phyloP scores from a whole-genome alignment of 352 stramenopile genomes.

The Phytophthora sp. region DNA sequence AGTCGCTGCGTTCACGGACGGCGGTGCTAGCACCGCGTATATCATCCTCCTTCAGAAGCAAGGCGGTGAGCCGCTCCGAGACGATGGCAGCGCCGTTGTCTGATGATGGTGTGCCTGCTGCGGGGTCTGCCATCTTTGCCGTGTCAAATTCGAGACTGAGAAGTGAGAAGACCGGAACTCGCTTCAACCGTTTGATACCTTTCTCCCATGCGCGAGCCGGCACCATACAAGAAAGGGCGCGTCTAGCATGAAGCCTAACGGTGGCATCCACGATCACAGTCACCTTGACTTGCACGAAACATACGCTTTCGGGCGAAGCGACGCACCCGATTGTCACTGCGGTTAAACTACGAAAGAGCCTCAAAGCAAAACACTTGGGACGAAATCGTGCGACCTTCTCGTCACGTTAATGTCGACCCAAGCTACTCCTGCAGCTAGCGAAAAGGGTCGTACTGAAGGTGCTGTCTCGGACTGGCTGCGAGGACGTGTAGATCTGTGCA shows the following conservation, averaged over 20 bases:
- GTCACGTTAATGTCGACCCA: slow-evolving; percentile 28
- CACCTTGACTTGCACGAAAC: not conserved
- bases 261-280: slow-evolving; percentile 28
- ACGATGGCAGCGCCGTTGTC: slow-evolving; percentile 21
- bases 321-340: slow-evolving; percentile 14
- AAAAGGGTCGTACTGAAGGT: slow-evolving; percentile 11
- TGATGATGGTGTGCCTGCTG: slow-evolving; percentile 19
- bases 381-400: slow-evolving; percentile 1
- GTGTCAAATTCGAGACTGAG: slow-evolving; percentile 31
- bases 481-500: slow-evolving; percentile 50
- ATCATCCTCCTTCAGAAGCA: slow-evolving; percentile 33
- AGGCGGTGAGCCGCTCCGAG: slow-evolving; percentile 21
- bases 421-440: not conserved
- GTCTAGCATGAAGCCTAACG: slow-evolving; percentile 28
- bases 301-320: slow-evolving; percentile 24
- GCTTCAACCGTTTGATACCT: slow-evolving; percentile 18
- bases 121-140: slow-evolving; percentile 29
- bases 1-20: not conserved
- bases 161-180: not conserved
- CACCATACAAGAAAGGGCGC: slow-evolving; percentile 32
- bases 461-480: slow-evolving; percentile 36
- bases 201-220: slow-evolving; percentile 37
- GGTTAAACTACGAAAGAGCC: not conserved
- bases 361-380: not conserved
- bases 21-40: not conserved